These are phyloP conservation scores for Ceratocystis variospora DNA, from an alignment of 2,329 filamentous ascomycete genomes.

Conservation along the genomic window DNA sequence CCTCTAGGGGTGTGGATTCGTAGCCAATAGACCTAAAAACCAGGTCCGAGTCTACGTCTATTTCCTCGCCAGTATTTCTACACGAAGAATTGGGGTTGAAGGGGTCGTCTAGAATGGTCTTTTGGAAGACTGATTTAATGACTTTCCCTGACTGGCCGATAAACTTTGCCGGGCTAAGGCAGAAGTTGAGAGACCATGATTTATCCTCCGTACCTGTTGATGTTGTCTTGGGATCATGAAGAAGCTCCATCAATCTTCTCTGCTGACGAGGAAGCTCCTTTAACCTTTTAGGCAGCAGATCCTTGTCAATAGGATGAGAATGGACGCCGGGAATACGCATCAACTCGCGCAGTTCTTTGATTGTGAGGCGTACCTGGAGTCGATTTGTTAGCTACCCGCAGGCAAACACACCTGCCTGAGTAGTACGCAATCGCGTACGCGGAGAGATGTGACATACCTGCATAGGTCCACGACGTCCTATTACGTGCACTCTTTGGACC, in stretches of 20 bases:
- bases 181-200: conserved; percentile 75
- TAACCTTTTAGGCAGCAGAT: conserved; percentile 53
- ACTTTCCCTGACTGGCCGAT: conserved; percentile 40
- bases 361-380: conserved; percentile 71
- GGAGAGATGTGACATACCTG: conserved; percentile 39
- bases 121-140: conserved; percentile 53
- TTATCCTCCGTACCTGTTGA: conserved; percentile 39
- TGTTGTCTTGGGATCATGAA: conserved; percentile 48
- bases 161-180: conserved; percentile 65
- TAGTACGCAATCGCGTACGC: no score
- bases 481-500: conserved; percentile 68
- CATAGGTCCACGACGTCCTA: conserved; percentile 77
- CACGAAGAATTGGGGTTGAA: conserved; percentile 40
- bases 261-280: conserved; percentile 60
- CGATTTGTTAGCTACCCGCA: conserved; percentile 15
- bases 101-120: conserved; percentile 41
- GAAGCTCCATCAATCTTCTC: conserved; percentile 64
- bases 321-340: conserved; percentile 59
- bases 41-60: conserved; percentile 48
- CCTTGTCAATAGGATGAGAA: conserved; percentile 54
- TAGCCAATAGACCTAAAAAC: conserved; percentile 96
- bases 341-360: conserved; percentile 84
- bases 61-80: conserved; percentile 34
- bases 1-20: conserved; percentile 62
- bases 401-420: background rate